These are phyloP conservation scores for Fusarium bactridioides DNA, from an alignment of 2,329 filamentous ascomycete species.

Conservation along the genomic window DNA sequence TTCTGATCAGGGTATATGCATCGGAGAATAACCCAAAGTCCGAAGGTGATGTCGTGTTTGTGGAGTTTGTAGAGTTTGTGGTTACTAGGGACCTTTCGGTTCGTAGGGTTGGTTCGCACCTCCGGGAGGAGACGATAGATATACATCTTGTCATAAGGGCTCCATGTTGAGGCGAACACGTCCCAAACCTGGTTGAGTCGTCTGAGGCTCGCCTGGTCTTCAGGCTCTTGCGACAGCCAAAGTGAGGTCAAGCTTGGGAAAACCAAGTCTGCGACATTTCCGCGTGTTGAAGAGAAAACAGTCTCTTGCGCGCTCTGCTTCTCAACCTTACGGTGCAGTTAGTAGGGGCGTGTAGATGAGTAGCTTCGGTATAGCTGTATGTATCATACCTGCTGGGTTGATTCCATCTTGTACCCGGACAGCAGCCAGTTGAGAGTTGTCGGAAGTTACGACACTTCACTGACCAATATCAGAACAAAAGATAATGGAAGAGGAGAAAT, in stretches of 20 bases:
- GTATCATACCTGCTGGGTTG: neutral
- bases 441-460: neutral
- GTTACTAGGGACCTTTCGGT: neutral
- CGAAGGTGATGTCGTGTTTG: neutral
- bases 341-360: neutral
- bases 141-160: neutral
- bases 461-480: neutral
- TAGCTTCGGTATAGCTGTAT: neutral
- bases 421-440: neutral
- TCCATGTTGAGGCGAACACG: neutral
- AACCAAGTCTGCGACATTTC: neutral
- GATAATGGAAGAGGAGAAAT: neutral
- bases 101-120: neutral
- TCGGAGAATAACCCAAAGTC: slow-evolving; percentile 7
- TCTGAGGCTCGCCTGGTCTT: slow-evolving; percentile 6
- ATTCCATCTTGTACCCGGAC: neutral
- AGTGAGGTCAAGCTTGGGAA: neutral
- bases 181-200: neutral
- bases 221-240: neutral
- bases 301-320: neutral
- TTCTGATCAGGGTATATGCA: slow-evolving; percentile 2
- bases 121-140: neutral
- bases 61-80: slow-evolving; percentile 5
- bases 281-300: neutral
- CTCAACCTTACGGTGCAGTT: neutral